Evolutionary conservation across 352 stramenopile genomes (phyloP).

Genomic region (Globisporangium irregulare): DNA sequence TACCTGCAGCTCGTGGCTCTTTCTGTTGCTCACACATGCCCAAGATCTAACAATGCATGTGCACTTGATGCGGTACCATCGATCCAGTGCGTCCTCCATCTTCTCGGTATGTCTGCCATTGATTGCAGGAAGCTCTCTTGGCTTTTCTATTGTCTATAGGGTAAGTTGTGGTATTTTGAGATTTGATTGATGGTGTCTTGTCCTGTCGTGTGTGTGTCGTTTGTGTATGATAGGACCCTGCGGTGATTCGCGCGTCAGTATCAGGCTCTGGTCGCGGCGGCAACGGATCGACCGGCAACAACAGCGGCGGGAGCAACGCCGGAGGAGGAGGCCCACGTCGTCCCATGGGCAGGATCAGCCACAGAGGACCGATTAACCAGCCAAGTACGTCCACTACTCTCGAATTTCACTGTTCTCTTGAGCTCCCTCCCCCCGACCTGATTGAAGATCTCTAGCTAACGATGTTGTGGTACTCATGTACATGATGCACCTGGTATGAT

Average conservation of each 20-base stretch:
- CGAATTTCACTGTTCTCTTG: not conserved
- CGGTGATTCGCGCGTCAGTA: slow-evolving; percentile 22
- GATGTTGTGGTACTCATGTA: not conserved
- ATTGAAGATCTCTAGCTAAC: not conserved
- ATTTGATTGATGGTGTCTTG: not conserved
- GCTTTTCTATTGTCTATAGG: not conserved
- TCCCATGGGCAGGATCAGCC: slow-evolving; percentile 57
- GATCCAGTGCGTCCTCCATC: slow-evolving; percentile 39
- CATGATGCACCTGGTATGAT: not conserved
- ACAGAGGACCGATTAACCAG: slow-evolving; percentile 50
- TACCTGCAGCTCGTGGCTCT: slow-evolving; percentile 4
- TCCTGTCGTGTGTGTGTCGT: not conserved
- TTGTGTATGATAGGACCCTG: slow-evolving; percentile 34
- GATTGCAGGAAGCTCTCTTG: not conserved
- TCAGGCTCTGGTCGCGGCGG: slow-evolving; percentile 13
- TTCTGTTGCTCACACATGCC: not conserved
- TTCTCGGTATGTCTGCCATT: slow-evolving; percentile 43
- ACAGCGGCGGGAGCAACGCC: not conserved
- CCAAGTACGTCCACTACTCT: slow-evolving; percentile 34
- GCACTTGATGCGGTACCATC: not conserved
- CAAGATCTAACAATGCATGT: not conserved
- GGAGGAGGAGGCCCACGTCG: slow-evolving; percentile 29
- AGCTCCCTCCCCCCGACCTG: not conserved
- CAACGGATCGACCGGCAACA: not conserved
- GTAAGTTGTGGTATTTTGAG: not conserved